Conservation (phyloP, 257 asterid species). For the Apocynum venetum region DNA sequence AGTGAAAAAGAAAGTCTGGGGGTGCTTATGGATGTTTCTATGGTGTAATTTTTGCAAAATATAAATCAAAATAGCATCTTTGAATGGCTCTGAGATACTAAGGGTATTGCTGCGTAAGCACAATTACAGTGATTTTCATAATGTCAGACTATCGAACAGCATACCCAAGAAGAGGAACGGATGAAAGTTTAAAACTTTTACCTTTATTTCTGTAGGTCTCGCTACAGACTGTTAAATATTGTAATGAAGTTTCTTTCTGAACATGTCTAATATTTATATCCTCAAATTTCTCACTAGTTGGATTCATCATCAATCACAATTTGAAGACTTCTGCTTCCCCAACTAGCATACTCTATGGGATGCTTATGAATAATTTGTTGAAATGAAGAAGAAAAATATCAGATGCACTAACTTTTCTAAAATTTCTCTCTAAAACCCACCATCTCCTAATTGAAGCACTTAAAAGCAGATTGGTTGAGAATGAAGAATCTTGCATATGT, state of each 20-base stretch:
- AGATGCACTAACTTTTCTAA: neutral
- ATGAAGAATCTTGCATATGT: neutral
- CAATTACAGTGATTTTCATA: too few relatives aligned
- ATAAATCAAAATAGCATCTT: neutral
- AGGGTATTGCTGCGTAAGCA: neutral
- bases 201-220: neutral
- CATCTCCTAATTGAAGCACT: too few relatives aligned
- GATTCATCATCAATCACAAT: neutral
- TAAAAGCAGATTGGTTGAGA: neutral
- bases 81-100: neutral
- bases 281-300: neutral
- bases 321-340: neutral
- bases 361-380: neutral
- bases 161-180: neutral
- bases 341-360: neutral
- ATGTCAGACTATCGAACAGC: neutral
- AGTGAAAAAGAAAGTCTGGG: neutral
- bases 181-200: neutral
- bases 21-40: neutral
- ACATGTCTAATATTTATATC: neutral
- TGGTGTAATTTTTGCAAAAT: neutral
- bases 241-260: neutral
- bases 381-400: neutral
- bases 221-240: neutral
- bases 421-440: neutral